Percentiles rank a stretch among this genome's conserved stretches.
Conservation (phyloP, 2,329 filamentous ascomycete species). For the Basipetospora chlamydospora region DNA sequence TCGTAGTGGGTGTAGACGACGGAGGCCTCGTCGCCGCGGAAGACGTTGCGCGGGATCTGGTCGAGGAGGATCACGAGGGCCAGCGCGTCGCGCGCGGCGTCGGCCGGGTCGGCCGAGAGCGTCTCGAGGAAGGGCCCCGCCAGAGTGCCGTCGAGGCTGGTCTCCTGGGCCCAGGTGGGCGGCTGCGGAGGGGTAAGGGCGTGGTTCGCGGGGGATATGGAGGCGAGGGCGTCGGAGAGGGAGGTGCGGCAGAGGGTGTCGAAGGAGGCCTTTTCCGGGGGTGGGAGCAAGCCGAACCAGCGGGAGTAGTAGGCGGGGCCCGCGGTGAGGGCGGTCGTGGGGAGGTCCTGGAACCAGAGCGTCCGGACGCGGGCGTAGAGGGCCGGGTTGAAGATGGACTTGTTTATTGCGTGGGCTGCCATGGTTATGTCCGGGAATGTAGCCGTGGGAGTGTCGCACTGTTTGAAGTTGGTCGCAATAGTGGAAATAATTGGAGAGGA, state of each 20-base stretch:
- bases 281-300: constrained; percentile 7
- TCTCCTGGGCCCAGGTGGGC: constrained; percentile 4
- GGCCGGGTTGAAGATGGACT: constrained; percentile 4
- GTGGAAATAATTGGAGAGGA: too few relatives aligned
- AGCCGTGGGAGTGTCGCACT: too few relatives aligned
- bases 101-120: not conserved
- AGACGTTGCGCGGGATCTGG: constrained; percentile 48
- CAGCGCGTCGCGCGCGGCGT: constrained; percentile 23
- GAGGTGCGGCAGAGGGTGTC: constrained; percentile 5
- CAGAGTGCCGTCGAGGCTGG: constrained; percentile 1
- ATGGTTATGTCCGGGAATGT: too few relatives aligned
- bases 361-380: constrained; percentile 5
- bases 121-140: constrained; percentile 7
- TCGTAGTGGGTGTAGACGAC: constrained; percentile 42
- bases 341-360: constrained; percentile 7
- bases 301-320: not conserved
- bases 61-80: constrained; percentile 43
- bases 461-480: too few relatives aligned
- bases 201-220: constrained; percentile 25
- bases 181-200: constrained; percentile 18
- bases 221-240: constrained; percentile 2
- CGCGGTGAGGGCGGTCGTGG: not conserved
- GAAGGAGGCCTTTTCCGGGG: constrained; percentile 2
- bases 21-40: constrained; percentile 29
- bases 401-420: not conserved